Percentiles rank a stretch among this genome's conserved stretches.
These are phyloP conservation scores for Fraxinus angustifolia DNA, from an alignment of 305 asterid species.

Conservation along the genomic window DNA sequence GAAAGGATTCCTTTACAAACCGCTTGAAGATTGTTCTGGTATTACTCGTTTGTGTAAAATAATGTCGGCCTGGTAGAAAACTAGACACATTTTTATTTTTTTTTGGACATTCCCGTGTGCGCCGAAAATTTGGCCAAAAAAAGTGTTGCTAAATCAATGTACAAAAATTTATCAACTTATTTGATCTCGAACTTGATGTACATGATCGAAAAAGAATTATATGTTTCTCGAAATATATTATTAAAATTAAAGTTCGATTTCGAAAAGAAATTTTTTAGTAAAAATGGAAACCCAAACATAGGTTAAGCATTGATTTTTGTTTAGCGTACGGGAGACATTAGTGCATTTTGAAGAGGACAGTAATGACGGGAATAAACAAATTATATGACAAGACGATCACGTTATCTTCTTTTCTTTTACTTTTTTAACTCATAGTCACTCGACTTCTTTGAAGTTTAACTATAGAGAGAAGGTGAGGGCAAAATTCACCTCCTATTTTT, in stretches of 20 bases:
- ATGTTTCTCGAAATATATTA: too few relatives aligned
- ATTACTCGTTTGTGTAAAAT: not conserved
- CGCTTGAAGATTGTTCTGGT: not conserved
- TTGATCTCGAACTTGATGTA: too few relatives aligned
- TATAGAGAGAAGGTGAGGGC: not conserved
- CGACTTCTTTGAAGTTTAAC: not conserved
- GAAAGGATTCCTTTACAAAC: not conserved
- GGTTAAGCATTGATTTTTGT: not conserved
- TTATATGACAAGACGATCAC: not conserved
- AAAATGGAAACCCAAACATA: not conserved
- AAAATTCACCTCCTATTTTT: not conserved
- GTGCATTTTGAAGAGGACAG: not conserved
- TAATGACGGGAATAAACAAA: not conserved
- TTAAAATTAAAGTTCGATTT: too few relatives aligned
- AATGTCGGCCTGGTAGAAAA: not conserved
- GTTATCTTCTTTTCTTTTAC: not conserved
- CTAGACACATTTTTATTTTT: not conserved
- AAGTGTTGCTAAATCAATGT: too few relatives aligned
- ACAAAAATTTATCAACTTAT: too few relatives aligned
- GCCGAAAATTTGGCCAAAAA: too few relatives aligned
- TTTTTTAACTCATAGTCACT: not conserved
- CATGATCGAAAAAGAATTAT: too few relatives aligned
- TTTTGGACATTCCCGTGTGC: too few relatives aligned
- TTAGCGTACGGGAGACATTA: not conserved
- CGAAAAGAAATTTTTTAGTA: not conserved